Conservation (phyloP, 83 land plant species). For the Picea abies region DNA sequence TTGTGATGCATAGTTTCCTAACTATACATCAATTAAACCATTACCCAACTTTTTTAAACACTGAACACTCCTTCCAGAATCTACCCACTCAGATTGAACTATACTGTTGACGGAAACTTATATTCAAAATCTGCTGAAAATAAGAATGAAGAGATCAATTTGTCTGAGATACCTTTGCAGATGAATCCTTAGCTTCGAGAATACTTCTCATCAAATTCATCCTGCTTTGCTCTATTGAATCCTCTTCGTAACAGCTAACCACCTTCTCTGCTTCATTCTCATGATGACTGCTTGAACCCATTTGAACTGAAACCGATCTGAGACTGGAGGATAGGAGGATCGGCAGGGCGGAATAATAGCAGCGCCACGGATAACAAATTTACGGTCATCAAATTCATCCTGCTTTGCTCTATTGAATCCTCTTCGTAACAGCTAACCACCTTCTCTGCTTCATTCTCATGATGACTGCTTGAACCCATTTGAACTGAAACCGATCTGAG, state of each 20-base stretch:
- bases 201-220: constrained; percentile 1
- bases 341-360: too few relatives aligned
- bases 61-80: too few relatives aligned
- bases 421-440: neutral
- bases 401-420: neutral
- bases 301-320: neutral
- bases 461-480: neutral
- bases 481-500: neutral
- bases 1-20: too few relatives aligned
- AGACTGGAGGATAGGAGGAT: too few relatives aligned
- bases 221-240: neutral
- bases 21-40: too few relatives aligned
- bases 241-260: neutral
- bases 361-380: too few relatives aligned
- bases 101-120: neutral
- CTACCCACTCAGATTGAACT: too few relatives aligned
- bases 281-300: neutral
- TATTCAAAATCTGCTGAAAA: neutral
- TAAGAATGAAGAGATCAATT: neutral
- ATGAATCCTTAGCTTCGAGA: neutral
- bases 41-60: too few relatives aligned
- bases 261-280: neutral
- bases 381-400: neutral
- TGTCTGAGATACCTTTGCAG: neutral
- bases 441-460: neutral